These are phyloP conservation scores for Debaryomyces psychrophilus DNA, from an alignment of 1,139 yeast genomes.

Conservation along the genomic window DNA sequence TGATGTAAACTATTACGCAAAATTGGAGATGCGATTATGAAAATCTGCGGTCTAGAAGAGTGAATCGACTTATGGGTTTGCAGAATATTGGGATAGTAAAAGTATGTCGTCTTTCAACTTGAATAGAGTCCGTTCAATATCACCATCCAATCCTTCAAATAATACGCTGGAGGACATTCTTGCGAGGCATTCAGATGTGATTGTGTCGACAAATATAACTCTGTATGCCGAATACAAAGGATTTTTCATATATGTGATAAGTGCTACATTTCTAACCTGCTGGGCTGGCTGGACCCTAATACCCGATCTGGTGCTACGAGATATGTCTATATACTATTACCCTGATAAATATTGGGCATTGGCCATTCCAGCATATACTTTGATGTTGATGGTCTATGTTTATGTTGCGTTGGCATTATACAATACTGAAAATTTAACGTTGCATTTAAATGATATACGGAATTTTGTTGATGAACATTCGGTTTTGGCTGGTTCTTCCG, in stretches of 20 bases:
- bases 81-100: neutral
- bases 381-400: constrained; percentile 70
- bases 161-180: constrained; percentile 44
- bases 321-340: constrained; percentile 67
- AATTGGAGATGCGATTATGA: neutral
- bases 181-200: constrained; percentile 77
- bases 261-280: constrained; percentile 50
- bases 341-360: constrained; percentile 90
- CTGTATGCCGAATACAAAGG: constrained; percentile 82
- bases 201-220: constrained; percentile 65
- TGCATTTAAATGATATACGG: constrained; percentile 57
- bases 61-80: neutral
- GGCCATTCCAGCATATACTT: constrained; percentile 69
- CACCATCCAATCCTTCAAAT: constrained; percentile 2
- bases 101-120: constrained; percentile 10
- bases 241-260: constrained; percentile 71
- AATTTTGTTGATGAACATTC: constrained; percentile 73
- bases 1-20: neutral
- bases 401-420: constrained; percentile 72
- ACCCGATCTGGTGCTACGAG: constrained; percentile 56
- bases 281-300: constrained; percentile 73
- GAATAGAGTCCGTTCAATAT: constrained; percentile 2
- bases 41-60: neutral
- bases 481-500: constrained; percentile 40
- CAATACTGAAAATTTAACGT: constrained; percentile 73